Base-by-base conservation (phyloP, 2,329 filamentous ascomycete genomes). In the Pseudogymnoascus sp. region DNA sequence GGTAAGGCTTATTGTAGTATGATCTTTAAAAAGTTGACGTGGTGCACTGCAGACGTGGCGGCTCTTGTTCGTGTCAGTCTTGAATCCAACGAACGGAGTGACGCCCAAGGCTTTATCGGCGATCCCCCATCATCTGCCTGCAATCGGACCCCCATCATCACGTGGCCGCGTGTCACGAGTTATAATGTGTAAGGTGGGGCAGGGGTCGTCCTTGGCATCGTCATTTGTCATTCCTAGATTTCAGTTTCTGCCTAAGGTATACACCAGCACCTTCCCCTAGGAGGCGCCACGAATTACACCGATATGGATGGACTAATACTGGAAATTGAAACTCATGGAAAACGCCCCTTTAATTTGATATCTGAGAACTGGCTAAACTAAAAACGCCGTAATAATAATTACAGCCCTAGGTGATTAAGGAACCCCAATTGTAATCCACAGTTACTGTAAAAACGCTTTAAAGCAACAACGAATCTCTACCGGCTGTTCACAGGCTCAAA, bases 91-190 rank as follows among this genome's bases (percentile, higher is more conserved):
- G 47, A 54, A 54, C 47, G 47, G 47, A 54, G 47, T 54, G 47
- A 54, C 47, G 47, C 47, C 47, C 47, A 54, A 35, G 47, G 47
- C 28, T 54, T 54, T 54, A 54, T 54, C 47, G 47, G 47, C 47
- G 47, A 54, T 54, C 47, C 28, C 47, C 47, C 47, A 18, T 54
- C 5, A 33, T 7, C 28, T 54, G 47, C 16, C 28, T 54, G 47
- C 16, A 54, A 54, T 54, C 47, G 28, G 28, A 7, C 16, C 47
- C 47, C 47, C 30, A 33, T 18, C 25, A 54, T 33, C 47, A 54
- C 47, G 47, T 54, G 47, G 18, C 14, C 33, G 8, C n/a, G 28
- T 54, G 16, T 54, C 47, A 54, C 47, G 47, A 35, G 47, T 35
- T 54, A 54, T 20, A 28, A 54, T 30, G 1, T 7, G n/a, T 33